These are phyloP conservation scores for Juglanconis sp. DNA, from an alignment of 2,329 filamentous ascomycete genomes.

Conservation along the genomic window DNA sequence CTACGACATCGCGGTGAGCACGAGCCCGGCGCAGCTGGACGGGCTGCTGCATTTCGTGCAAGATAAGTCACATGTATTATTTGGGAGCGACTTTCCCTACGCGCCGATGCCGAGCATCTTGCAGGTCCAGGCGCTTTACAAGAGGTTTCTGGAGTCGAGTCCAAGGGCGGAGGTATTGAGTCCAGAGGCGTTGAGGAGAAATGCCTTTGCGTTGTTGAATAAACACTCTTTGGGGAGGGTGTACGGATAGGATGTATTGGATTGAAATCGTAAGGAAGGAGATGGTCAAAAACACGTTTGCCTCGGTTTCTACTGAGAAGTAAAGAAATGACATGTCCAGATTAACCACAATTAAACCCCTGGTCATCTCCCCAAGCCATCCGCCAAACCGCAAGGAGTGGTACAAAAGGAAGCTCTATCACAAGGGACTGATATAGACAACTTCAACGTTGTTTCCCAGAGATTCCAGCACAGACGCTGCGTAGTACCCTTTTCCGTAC, in stretches of 20 bases:
- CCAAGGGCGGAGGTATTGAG: slow-evolving; percentile 6
- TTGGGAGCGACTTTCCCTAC: slow-evolving; percentile 35
- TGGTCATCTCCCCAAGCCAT: too few species aligned
- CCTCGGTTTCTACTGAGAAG: too few species aligned
- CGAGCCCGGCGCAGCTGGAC: slow-evolving; percentile 24
- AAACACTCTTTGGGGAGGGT: slow-evolving; percentile 7
- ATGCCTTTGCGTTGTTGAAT: slow-evolving; percentile 8
- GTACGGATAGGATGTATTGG: not conserved
- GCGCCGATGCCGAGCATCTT: slow-evolving; percentile 23
- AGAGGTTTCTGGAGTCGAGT: slow-evolving; percentile 9
- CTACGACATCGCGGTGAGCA: slow-evolving; percentile 33
- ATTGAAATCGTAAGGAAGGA: not conserved
- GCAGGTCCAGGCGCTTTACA: slow-evolving; percentile 5
- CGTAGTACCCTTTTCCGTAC: not conserved
- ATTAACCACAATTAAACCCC: too few species aligned
- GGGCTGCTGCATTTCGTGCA: slow-evolving; percentile 27
- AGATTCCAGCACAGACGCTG: not conserved
- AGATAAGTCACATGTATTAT: slow-evolving; percentile 27
- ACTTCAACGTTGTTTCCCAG: not conserved
- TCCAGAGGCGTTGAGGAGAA: slow-evolving; percentile 10
- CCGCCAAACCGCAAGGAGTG: too few species aligned
- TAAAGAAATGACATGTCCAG: too few species aligned
- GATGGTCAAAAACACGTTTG: too few species aligned
- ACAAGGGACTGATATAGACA: not conserved
- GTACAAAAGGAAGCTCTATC: too few species aligned